Evolutionary conservation across 192 early-diverging fungal species (phyloP), one percentile per base, ranked within the genome.

Genomic region (Coemansia sp.): DNA sequence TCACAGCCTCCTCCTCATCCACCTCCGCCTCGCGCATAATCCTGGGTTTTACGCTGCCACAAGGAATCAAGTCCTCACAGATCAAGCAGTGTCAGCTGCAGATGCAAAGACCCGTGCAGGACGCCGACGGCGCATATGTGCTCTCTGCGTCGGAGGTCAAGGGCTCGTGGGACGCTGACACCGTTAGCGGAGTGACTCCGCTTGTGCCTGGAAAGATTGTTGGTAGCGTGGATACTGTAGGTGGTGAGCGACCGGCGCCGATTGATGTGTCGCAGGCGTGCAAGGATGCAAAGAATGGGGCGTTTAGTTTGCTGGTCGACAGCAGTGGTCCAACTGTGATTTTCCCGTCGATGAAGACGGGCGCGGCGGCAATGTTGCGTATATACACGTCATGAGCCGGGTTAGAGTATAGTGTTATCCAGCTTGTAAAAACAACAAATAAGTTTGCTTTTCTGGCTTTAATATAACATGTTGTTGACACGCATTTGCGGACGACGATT

Each of bases 271-370:
- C 64, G 4, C 39, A 39, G 17, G 64, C 64, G 9, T 66, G 64
- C 8, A 58, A 51, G 37, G 55, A 57, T 34, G 56, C 64, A 0
- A 50, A 25, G 4, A 55, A 41, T 3, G 50, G 47, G 15, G 27
- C 42, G 24, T 24, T 66, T 24, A 58, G 56, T 18, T 12, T 66
- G 11, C 53, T 56, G 64, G 49, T 66, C 4, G 64, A 66, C n/a
- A 66, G 54, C 37, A 51, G 50, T 30, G 64, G 64, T 3, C 49
- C 46, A 2, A 30, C 30, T 18, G 64, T 66, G 18, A 42, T 54
- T 9, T 66, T 66, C 33, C 64, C 64, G 2, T 60, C 57, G 9
- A 47, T 42, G 64, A 57, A 67, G n/a, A 67, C 64, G 6, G 64
- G 64, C 1, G 55, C 55, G 3, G 57, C 57, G 38, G 33, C 64